Conservation (phyloP, 202 grass and related monocot genomes). For the Sporobolus alterniflorus region DNA sequence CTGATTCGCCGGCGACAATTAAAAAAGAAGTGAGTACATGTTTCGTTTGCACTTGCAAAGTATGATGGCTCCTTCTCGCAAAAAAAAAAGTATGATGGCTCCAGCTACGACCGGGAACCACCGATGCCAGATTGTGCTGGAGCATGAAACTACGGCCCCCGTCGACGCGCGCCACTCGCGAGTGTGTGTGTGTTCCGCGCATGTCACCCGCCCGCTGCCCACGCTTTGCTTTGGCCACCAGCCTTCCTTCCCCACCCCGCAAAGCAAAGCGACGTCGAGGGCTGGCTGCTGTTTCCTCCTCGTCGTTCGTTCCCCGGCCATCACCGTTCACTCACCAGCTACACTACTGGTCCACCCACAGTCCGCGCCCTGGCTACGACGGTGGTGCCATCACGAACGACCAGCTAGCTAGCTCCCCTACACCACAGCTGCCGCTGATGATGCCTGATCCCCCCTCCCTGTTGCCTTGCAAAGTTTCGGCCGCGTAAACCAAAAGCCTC, state of each 20-base stretch:
- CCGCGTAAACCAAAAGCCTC: constrained; percentile 46
- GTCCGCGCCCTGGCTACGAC: not conserved
- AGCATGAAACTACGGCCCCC: too few relatives aligned
- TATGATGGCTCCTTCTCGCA: too few relatives aligned
- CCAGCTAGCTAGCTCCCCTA: not conserved
- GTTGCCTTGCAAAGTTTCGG: constrained; percentile 31
- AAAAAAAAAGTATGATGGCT: too few relatives aligned
- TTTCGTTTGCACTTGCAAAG: not conserved
- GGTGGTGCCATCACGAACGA: not conserved
- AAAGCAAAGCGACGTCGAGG: constrained; percentile 31
- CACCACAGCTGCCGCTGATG: not conserved
- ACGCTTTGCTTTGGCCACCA: constrained; percentile 18
- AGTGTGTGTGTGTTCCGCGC: not conserved
- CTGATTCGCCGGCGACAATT: too few relatives aligned
- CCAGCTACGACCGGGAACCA: not conserved
- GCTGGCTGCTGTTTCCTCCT: not conserved
- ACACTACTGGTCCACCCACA: too few relatives aligned
- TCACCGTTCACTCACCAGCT: not conserved
- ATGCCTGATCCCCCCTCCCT: not conserved
- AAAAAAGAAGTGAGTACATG: too few relatives aligned
- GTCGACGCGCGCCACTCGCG: not conserved
- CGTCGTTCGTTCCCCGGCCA: constrained; percentile 6
- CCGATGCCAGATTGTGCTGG: not conserved
- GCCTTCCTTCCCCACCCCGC: not conserved
- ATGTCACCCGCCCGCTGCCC: not conserved